These are phyloP conservation scores for Capronia coronata DNA, from an alignment of 2,329 filamentous ascomycete genomes.

Conservation along the genomic window DNA sequence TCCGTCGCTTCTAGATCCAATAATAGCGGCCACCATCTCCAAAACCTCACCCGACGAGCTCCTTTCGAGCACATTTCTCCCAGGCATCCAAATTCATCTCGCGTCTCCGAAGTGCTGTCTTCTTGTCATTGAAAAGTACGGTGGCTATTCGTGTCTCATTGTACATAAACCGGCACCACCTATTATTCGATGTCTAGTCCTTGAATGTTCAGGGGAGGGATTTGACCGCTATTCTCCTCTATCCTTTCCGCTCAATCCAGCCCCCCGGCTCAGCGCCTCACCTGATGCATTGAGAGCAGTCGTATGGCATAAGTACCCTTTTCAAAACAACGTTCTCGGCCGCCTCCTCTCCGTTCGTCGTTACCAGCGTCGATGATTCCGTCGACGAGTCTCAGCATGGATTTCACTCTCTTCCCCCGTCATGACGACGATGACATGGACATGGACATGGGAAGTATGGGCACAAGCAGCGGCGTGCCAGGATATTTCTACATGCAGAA, in stretches of 20 bases:
- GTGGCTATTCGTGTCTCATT: too few species aligned
- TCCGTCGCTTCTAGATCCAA: too few species aligned
- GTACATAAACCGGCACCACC: too few species aligned
- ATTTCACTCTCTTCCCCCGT: conserved; percentile 5
- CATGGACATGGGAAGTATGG: conserved; percentile 17
- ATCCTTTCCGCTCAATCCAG: not conserved
- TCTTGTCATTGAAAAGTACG: too few species aligned
- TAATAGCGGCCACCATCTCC: not conserved
- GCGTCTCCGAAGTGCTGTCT: too few species aligned
- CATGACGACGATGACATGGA: not conserved
- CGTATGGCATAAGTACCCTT: not conserved
- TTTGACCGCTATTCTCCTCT: not conserved
- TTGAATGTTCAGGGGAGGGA: not conserved
- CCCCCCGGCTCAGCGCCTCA: too few species aligned
- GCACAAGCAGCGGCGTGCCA: conserved; percentile 35
- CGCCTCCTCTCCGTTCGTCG: too few species aligned
- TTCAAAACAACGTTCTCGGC: too few species aligned
- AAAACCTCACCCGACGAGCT: not conserved
- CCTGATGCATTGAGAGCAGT: not conserved
- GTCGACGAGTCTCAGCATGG: not conserved
- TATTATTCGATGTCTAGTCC: too few species aligned
- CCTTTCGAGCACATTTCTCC: not conserved
- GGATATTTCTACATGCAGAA: conserved; percentile 44
- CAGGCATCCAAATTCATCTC: too few species aligned
- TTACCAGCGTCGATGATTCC: too few species aligned